A percentile compares a stretch with the other conserved stretches of the same genome.
Conservation (phyloP, 2,329 filamentous ascomycete genomes). For the Penicillium corylophilum region DNA sequence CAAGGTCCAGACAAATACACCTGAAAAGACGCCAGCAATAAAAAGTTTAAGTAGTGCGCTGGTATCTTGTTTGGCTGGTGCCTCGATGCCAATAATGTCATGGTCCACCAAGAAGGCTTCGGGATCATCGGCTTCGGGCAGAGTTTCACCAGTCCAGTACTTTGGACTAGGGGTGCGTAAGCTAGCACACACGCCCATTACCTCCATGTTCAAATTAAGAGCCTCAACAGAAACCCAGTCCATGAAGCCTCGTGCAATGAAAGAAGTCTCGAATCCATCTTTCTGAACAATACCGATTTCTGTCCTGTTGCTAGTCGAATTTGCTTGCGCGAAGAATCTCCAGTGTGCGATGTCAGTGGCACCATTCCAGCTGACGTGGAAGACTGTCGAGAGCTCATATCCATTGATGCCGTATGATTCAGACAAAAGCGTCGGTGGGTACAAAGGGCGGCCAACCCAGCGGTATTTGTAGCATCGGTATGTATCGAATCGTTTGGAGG, state of each 20-base stretch:
- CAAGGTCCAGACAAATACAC: too few relatives aligned
- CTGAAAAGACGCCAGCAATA: too few relatives aligned
- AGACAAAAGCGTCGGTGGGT: constrained; percentile 8
- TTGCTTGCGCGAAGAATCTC: constrained; percentile 30
- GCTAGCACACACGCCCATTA: neutral
- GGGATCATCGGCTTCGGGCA: neutral
- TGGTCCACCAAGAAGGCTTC: too few relatives aligned
- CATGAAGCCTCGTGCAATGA: constrained; percentile 2
- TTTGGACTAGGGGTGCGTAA: neutral
- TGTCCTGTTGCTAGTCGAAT: neutral
- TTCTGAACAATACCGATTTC: constrained; percentile 9
- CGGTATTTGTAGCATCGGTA: constrained; percentile 13
- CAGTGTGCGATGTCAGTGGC: constrained; percentile 49
- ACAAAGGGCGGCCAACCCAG: constrained; percentile 2
- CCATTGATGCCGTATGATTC: constrained; percentile 16
- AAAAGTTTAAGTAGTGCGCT: too few relatives aligned
- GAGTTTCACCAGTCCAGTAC: neutral
- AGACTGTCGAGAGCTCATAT: constrained; percentile 23
- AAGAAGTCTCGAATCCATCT: constrained; percentile 5
- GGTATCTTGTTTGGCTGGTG: too few relatives aligned
- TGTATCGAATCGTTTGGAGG: neutral
- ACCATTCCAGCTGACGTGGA: constrained; percentile 49
- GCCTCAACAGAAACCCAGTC: constrained; percentile 12
- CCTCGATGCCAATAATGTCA: too few relatives aligned
- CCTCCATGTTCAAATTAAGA: neutral